Conservation (phyloP, 2,329 filamentous ascomycete species). For the Sporothrix protearum region DNA sequence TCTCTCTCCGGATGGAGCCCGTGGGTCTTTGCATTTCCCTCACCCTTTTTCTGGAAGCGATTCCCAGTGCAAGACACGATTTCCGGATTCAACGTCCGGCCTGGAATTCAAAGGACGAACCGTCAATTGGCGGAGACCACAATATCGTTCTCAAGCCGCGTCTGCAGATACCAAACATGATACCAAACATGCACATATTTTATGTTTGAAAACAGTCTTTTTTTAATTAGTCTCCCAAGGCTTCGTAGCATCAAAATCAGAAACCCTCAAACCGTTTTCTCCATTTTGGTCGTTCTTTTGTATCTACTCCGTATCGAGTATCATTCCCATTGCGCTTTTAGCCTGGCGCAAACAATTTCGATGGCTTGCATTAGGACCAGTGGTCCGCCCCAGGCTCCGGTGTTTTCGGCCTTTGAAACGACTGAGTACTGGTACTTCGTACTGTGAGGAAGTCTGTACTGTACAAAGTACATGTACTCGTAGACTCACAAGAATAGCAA, state of each 20-base stretch:
- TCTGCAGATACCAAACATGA: background rate
- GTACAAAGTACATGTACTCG: no score
- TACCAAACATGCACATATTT: background rate
- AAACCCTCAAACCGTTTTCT: background rate
- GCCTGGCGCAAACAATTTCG: conserved; percentile 2
- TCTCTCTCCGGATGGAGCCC: background rate
- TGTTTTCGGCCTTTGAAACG: background rate
- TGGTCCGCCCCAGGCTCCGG: conserved; percentile 1
- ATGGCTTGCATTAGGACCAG: background rate
- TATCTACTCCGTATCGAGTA: background rate
- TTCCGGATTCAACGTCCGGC: background rate
- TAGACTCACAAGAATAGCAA: no score
- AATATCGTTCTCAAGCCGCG: background rate
- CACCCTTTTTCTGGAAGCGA: background rate
- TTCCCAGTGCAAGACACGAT: background rate
- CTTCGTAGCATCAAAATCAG: background rate
- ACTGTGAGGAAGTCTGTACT: no score
- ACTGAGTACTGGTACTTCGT: background rate
- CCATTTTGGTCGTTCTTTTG: background rate
- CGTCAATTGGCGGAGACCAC: background rate
- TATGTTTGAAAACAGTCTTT: background rate
- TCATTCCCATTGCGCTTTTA: background rate
- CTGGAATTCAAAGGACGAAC: background rate
- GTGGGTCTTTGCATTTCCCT: background rate
- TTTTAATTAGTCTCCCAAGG: background rate